Conservation (phyloP, 331 rosid genomes). For the Malus hybrid region DNA sequence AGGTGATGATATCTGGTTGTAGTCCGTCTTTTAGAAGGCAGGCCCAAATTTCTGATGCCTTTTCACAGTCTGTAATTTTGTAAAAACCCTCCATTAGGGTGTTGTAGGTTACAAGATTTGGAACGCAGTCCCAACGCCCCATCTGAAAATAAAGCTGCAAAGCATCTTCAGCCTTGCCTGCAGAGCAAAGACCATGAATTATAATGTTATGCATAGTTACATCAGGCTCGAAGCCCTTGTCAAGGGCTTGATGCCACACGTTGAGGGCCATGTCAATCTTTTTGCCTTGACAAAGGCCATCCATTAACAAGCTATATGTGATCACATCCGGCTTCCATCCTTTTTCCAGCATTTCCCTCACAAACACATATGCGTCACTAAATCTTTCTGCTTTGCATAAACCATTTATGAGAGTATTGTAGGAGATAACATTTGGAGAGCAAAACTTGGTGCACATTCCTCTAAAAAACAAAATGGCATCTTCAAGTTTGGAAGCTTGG, state of each 20-base stretch:
- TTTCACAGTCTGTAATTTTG: constrained; percentile 51
- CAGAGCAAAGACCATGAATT: constrained; percentile 73
- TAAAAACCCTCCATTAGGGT: constrained; percentile 83
- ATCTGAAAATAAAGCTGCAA: constrained; percentile 56
- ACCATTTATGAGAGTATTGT: constrained; percentile 77
- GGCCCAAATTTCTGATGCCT: constrained; percentile 63
- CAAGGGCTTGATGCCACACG: constrained; percentile 58
- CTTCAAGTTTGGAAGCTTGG: constrained; percentile 53
- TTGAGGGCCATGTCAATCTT: constrained; percentile 50
- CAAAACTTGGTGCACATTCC: constrained; percentile 55
- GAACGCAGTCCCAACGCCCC: constrained; percentile 33
- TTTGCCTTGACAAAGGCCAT: constrained; percentile 61
- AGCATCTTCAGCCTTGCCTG: constrained; percentile 56
- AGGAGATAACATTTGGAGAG: constrained; percentile 62
- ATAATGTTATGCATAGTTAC: constrained; percentile 61
- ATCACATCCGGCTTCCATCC: constrained; percentile 71
- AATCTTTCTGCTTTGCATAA: constrained; percentile 60
- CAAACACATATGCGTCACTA: constrained; percentile 51
- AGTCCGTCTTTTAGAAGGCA: constrained; percentile 40
- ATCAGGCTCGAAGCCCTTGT: constrained; percentile 59
- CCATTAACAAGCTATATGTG: constrained; percentile 61
- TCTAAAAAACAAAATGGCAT: constrained; percentile 40
- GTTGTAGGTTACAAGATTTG: constrained; percentile 75
- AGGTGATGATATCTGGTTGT: constrained; percentile 74
- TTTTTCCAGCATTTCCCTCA: constrained; percentile 66